Conservation (phyloP, 768 basidiomycete species). For the Phlebiopsis flavidoalba region DNA sequence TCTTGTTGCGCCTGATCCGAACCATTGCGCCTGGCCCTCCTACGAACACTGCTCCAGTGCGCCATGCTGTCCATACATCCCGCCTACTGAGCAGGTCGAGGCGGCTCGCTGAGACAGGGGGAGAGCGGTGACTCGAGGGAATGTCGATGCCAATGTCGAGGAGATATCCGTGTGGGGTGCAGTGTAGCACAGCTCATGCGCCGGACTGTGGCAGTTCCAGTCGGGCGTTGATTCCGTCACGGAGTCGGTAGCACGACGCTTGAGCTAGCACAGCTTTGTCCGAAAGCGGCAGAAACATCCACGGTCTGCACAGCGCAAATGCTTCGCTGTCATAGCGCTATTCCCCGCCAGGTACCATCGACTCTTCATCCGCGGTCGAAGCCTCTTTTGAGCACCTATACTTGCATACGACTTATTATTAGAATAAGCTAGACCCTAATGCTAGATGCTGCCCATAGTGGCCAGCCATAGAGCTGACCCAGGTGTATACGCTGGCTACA, state of each 20-base stretch:
- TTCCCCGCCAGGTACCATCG: not conserved
- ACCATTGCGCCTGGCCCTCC: too few species aligned
- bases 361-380: not conserved
- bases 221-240: not conserved
- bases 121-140: not conserved
- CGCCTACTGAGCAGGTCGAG: not conserved
- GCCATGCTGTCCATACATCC: not conserved
- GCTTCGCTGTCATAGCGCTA: not conserved
- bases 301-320: not conserved
- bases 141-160: not conserved
- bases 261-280: not conserved
- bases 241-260: not conserved
- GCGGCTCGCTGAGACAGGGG: not conserved
- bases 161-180: not conserved
- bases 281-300: not conserved
- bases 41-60: not conserved
- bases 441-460: too few species aligned
- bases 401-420: too few species aligned
- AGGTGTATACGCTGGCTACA: not conserved
- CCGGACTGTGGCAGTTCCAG: not conserved
- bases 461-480: too few species aligned
- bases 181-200: not conserved
- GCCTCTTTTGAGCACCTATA: not conserved
- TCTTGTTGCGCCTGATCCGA: not conserved
- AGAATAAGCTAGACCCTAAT: too few species aligned